phyloP scores from a whole-genome alignment of 176 grass and related monocot species.

The Paspalum notatum region DNA sequence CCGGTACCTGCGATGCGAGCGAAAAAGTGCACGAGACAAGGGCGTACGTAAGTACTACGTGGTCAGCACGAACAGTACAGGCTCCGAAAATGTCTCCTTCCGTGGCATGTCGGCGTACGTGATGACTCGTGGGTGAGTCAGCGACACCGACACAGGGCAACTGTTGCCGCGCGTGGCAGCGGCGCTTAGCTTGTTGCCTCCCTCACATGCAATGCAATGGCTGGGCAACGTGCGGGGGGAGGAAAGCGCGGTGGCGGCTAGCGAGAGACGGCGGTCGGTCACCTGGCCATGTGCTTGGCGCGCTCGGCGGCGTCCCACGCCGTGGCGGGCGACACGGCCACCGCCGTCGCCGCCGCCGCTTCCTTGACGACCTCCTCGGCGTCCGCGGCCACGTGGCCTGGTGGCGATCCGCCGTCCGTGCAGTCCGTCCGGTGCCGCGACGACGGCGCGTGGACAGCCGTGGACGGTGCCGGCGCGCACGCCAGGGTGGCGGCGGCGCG shows the following conservation, averaged over 20 bases:
- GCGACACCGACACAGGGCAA: neutral
- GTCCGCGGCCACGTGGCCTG: constrained; percentile 1
- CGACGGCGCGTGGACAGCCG: neutral
- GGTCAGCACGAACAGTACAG: constrained; percentile 21
- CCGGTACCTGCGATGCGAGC: constrained; percentile 84
- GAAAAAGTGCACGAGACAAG: neutral
- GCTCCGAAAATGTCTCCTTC: neutral
- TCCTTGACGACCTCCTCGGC: neutral
- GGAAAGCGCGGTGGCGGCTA: neutral
- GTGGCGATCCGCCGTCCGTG: neutral
- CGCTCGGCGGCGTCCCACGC: constrained; percentile 84
- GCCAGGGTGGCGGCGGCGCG: constrained; percentile 29
- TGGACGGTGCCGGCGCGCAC: neutral
- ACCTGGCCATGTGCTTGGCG: constrained; percentile 89
- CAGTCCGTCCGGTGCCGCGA: neutral
- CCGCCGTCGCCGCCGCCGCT: neutral
- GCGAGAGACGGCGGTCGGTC: neutral
- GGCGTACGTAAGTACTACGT: neutral
- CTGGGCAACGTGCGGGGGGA: constrained; percentile 6
- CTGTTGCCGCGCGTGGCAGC: no score
- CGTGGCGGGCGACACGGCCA: constrained; percentile 57
- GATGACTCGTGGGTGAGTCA: neutral
- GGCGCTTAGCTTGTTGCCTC: neutral
- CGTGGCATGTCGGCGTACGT: neutral
- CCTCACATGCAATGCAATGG: constrained; percentile 10